Base-by-base conservation (phyloP, 2,329 filamentous ascomycete genomes). In the Aspergillus carbonarius region DNA sequence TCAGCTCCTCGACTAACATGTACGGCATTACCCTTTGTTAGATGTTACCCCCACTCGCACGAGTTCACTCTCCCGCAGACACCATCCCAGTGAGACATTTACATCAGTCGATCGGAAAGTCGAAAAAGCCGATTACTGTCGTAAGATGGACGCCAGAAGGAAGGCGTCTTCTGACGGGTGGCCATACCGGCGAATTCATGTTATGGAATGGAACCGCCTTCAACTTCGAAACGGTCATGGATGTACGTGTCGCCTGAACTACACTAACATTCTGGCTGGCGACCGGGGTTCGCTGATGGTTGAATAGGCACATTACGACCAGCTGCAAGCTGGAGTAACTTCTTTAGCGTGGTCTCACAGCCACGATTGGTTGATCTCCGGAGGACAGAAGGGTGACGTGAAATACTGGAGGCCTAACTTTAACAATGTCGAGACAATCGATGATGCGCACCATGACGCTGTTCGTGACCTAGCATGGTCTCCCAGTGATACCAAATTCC, bases 391-490 rank as follows among this genome's bases (percentile, higher is more conserved):
- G 67, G 95, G 95, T 57, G 85, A 95, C 62, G 89, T 99, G 77
- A 98, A 98, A 79, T 99, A 99, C 78, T 98, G 93, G 91, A 92
- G 97, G 75, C 92, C 93, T 32, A 99, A 98, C 74, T 97, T 99
- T 80, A 98, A 99, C 82, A 97, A 98, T 70, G 92, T 98, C 60
- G 92, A 98, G 75, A 93, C 91, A 54, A 91, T 99, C 55, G 76
- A 78, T 55, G 88, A 93, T 71, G 95, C 92, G 6, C 95, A 98
- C 72, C 86, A 86, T 50, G 92, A 97, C 71, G 89, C 93, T 5
- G 91, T 99, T 61, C 84, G 95, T 68, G 95, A 97, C 69, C 81
- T 99, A 39, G 90, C 93, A 8, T 98, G 98, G 75, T 91, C 92
- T 60, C 95, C 95, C 1, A 96, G 90, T 62, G 95, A 99, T 76